Evolutionary conservation across 495 filamentous ascomycete genomes (phyloP), one percentile per base, ranked within the genome.

Genomic region (Cairneyella variabilis): DNA sequence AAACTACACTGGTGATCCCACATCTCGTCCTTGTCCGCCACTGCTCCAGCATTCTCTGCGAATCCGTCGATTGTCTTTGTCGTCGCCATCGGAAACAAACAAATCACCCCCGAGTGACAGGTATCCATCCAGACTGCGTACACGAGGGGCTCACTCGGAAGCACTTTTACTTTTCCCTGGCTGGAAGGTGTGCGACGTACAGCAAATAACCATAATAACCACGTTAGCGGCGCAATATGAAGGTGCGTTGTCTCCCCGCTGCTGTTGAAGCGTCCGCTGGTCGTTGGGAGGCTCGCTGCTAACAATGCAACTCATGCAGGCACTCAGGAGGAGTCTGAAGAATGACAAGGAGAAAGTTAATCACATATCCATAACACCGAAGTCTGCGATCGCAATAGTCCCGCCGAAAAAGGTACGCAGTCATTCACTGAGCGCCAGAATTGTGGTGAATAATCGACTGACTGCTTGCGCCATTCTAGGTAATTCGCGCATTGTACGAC

Each of bases 401-500:
- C 91, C 93, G 57, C 93, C 93, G 0, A 97, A 96, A 71, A 97
- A 96, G 83, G 93, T 98, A 69, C 65, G 79, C 57, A 41, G 23
- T 6, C 18, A 20, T 40, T 26, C n/a, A 23, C 32, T 22, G 12
- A 38, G 52, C 45, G 43, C 45, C 23, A n/a, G n/a, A n/a, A n/a
- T n/a, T n/a, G n/a, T n/a, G n/a, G n/a, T n/a, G n/a, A n/a, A n/a
- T n/a, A n/a, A 16, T 27, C 26, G 54, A 51, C 67, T 66, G 63
- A 69, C 58, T 44, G 41, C 44, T 38, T 34, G 51, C 28, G 49
- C 46, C 51, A 5, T 28, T 57, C 21, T 53, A 98, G 93, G 92
- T 98, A 41, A 98, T 98, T 64, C 89, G 90, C 76, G 92, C 93
- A 12, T 84, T 97, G 38, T 96, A 91, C 76, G 90, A 96, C 66